phyloP scores from a whole-genome alignment of 768 basidiomycete genomes.

The Pleurotus djamor region DNA sequence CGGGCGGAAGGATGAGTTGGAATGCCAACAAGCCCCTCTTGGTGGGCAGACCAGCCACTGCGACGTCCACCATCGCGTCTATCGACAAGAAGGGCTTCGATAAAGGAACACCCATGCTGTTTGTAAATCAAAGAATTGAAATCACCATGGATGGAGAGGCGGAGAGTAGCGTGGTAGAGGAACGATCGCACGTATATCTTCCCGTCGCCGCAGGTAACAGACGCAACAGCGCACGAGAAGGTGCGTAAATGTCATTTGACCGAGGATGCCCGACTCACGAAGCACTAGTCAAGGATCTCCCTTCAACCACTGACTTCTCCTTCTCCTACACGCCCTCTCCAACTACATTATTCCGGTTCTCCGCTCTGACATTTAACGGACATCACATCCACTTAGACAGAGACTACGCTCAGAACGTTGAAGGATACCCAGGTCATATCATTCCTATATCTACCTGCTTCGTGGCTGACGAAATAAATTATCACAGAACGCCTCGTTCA shows the following conservation, averaged over 20 bases:
- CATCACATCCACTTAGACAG: conserved; percentile 85
- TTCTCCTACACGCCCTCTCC: conserved; percentile 66
- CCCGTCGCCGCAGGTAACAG: conserved; percentile 21
- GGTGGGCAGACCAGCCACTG: conserved; percentile 51
- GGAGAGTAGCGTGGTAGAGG: conserved; percentile 54
- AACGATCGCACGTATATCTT: conserved; percentile 69
- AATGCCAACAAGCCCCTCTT: conserved; percentile 41
- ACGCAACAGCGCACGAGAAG: conserved; percentile 31
- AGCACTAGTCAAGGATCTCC: conserved; percentile 47
- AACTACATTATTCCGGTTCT: conserved; percentile 81
- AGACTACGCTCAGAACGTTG: conserved; percentile 60
- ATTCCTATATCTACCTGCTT: background rate
- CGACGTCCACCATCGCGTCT: conserved; percentile 43
- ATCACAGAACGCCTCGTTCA: conserved; percentile 76
- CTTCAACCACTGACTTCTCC: conserved; percentile 49
- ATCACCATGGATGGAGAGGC: conserved; percentile 40
- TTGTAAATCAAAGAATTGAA: conserved; percentile 66
- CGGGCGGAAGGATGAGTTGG: conserved; percentile 69
- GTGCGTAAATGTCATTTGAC: conserved; percentile 24
- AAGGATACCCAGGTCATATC: conserved; percentile 67
- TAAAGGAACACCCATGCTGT: conserved; percentile 64
- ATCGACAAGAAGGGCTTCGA: conserved; percentile 69
- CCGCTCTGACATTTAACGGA: conserved; percentile 83
- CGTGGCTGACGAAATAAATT: background rate
- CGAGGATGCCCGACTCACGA: background rate